Base-by-base conservation (phyloP, 2,329 filamentous ascomycete genomes). In the Helicocarpus griseus region DNA sequence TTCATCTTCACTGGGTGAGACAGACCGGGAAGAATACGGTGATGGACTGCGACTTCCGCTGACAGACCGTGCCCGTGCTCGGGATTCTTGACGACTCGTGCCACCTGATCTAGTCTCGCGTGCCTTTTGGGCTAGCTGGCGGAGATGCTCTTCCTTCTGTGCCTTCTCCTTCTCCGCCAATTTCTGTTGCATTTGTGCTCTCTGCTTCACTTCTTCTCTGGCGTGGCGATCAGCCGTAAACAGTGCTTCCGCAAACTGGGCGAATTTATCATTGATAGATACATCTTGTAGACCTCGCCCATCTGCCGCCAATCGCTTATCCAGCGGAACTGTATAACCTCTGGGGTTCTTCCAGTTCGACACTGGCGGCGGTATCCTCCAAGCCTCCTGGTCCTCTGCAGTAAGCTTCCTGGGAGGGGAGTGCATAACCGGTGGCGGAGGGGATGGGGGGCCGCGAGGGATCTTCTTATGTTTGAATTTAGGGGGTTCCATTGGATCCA, bases 391-490 rank as follows among this genome's bases (percentile, higher is more conserved):
- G 61, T 98, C 93, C 67, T 95, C 90, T 5, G 91, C 93, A 1
- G 93, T 98, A 55, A 98, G 77, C 65, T 97, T 98, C 56, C 93
- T 78, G 0, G 93, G 90, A 13, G 93, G 93, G 2, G 89, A 95
- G 68, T 95, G 90, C 82, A 98, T 88, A 46, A 98, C 82, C 1
- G 93, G 93, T 14, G 93, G 88, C 1, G 93, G 93, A 2, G 93
- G 93, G 48, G 86, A 93, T 0, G 91, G 90, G 8, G 93, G 90
- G 33, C 91, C 90, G 60, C 89, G 81, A 8, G 91, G 91, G 53
- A 98, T 95, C 73, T 96, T 95, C 77, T 97, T 97, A 73, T 96
- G 89, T 71, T 97, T 97, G 74, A 97, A 96, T 64, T 96, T 97
- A 1, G 93, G 91, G 1, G 93, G 93, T 65, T 96, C 91, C 85